Evolutionary conservation across 1,284 basidiomycete species (phyloP).

Genomic region (Moniliophthora roreri): DNA sequence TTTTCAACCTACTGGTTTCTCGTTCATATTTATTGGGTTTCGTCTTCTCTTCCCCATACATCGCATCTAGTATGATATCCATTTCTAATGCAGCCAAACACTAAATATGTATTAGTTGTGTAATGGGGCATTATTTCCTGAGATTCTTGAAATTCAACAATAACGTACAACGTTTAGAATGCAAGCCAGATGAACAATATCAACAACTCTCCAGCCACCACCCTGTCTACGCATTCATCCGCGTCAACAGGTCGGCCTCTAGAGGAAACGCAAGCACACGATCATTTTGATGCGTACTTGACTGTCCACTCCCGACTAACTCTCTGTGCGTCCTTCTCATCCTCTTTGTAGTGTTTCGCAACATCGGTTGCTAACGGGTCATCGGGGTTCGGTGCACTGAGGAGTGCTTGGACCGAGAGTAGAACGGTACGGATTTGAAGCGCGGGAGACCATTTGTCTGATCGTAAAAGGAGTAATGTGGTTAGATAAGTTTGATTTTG

Average conservation of each 20-base stretch:
- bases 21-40: neutral
- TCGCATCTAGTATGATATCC: too few species aligned
- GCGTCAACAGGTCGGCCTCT: too few species aligned
- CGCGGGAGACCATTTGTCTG: slow-evolving; percentile 92
- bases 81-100: too few species aligned
- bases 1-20: too few species aligned
- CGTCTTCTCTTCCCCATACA: neutral
- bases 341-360: slow-evolving; percentile 98
- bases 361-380: slow-evolving; percentile 99
- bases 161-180: too few species aligned
- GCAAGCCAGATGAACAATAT: too few species aligned
- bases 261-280: too few species aligned
- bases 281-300: slow-evolving; percentile 59
- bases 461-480: neutral
- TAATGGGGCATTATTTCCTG: too few species aligned
- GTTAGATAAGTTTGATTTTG: neutral
- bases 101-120: too few species aligned
- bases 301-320: slow-evolving; percentile 81
- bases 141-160: too few species aligned
- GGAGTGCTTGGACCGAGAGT: slow-evolving; percentile 92
- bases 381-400: slow-evolving; percentile 96
- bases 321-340: slow-evolving; percentile 87
- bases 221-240: too few species aligned
- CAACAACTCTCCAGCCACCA: too few species aligned
- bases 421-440: slow-evolving; percentile 98